Conservation (phyloP, 768 basidiomycete species). For the Mycena epipterygia region DNA sequence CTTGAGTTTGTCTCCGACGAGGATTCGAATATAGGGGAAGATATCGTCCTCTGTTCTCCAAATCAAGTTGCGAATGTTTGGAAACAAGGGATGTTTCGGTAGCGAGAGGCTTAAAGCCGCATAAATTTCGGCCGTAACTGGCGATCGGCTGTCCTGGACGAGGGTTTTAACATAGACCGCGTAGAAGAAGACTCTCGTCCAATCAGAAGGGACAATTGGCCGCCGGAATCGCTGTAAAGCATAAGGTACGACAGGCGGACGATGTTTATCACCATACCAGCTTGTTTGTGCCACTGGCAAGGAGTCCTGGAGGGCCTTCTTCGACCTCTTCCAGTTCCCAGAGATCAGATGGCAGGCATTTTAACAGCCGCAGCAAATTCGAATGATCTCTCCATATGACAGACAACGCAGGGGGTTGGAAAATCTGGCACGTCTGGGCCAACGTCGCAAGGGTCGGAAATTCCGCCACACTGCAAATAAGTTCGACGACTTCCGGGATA, state of each 20-base stretch:
- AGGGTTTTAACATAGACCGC: conserved; percentile 19
- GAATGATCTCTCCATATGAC: conserved; percentile 15
- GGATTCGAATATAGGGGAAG: conserved; percentile 16
- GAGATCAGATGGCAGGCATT: conserved; percentile 20
- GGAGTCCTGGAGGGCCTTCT: background rate
- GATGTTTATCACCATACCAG: too few species aligned
- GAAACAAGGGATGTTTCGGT: conserved; percentile 11
- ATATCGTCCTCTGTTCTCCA: conserved; percentile 10
- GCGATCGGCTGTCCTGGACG: background rate
- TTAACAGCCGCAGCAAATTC: conserved; percentile 1
- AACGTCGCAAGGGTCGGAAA: conserved; percentile 6
- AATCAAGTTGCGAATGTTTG: conserved; percentile 21
- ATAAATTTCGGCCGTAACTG: background rate
- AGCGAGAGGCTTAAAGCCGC: conserved; percentile 13
- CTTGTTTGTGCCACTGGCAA: too few species aligned
- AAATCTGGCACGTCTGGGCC: conserved; percentile 7
- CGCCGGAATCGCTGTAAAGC: conserved; percentile 8
- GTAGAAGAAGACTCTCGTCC: conserved; percentile 17
- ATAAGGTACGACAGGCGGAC: too few species aligned
- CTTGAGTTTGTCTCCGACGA: conserved; percentile 4
- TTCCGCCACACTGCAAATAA: conserved; percentile 7
- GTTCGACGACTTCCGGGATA: conserved; percentile 18
- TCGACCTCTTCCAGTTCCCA: background rate
- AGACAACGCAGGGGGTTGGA: conserved; percentile 17
- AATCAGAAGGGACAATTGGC: conserved; percentile 4